Conservation (phyloP, 192 early-diverging fungal genomes). For the Coemansia sp. region DNA sequence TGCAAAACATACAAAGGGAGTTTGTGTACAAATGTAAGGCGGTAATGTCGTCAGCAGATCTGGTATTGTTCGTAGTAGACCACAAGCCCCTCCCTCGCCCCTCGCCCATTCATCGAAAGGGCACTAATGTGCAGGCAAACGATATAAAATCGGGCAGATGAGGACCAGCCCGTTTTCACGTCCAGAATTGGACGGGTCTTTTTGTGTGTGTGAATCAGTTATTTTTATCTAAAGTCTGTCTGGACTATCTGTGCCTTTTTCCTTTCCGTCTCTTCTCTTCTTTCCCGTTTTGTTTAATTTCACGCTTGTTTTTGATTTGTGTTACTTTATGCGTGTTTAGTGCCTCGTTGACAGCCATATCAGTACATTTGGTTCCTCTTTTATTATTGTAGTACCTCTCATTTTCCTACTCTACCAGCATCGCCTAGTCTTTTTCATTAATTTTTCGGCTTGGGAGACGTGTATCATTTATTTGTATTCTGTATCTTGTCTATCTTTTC, state of each 20-base stretch:
- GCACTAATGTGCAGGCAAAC: slow-evolving; percentile 13
- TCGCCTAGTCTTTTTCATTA: neutral
- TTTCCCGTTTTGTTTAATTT: slow-evolving; percentile 10
- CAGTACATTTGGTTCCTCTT: neutral
- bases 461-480: neutral
- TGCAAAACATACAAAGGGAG: neutral
- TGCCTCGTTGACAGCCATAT: slow-evolving; percentile 2
- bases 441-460: neutral
- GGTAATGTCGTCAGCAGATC: slow-evolving; percentile 19
- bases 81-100: slow-evolving; percentile 10
- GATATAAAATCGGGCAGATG: slow-evolving; percentile 1
- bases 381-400: neutral
- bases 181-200: neutral
- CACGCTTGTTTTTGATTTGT: slow-evolving; percentile 6
- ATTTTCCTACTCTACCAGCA: neutral
- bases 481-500: neutral
- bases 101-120: neutral
- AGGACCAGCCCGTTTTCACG: neutral
- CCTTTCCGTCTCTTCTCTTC: slow-evolving; percentile 7
- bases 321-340: slow-evolving; percentile 1
- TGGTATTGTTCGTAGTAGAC: slow-evolving; percentile 13
- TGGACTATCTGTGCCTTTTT: slow-evolving; percentile 1
- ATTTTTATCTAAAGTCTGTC: slow-evolving; percentile 15
- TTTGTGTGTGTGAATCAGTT: slow-evolving; percentile 11
- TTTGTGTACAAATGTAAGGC: slow-evolving; percentile 3